Conservation (phyloP, 306 rosid species). For the Lotus japonicus region DNA sequence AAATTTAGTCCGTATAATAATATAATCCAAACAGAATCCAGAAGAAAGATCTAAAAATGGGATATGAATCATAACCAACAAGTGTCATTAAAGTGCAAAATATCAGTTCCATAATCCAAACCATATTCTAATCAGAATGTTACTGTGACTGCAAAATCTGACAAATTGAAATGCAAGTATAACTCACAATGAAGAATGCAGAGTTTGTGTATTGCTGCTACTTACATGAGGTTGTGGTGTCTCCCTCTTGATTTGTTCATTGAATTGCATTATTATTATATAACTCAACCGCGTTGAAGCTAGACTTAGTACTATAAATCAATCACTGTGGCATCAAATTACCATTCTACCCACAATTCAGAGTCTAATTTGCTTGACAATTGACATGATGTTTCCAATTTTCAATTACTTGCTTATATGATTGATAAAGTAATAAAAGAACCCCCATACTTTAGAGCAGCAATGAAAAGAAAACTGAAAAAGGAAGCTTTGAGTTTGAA, state of each 20-base stretch:
- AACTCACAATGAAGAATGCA: conserved; percentile 11
- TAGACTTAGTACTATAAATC: not conserved
- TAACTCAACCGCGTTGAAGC: conserved; percentile 22
- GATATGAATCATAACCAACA: not conserved
- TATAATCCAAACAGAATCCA: conserved; percentile 22
- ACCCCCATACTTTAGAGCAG: not conserved
- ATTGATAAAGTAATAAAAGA: not conserved
- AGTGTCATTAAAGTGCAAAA: not conserved
- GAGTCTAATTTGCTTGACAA: conserved; percentile 20
- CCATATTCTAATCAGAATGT: not conserved
- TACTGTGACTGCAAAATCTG: not conserved
- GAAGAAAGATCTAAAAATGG: conserved; percentile 29
- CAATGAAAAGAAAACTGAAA: not conserved
- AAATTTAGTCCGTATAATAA: conserved; percentile 32
- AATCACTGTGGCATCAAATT: not conserved
- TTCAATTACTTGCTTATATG: not conserved
- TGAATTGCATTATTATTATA: conserved; percentile 14
- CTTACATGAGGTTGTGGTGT: conserved; percentile 42
- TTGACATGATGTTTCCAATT: not conserved
- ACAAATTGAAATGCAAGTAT: not conserved
- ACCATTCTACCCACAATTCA: conserved; percentile 31
- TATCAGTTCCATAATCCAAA: not conserved
- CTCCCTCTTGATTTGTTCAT: conserved; percentile 36
- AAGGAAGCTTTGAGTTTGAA: not conserved
- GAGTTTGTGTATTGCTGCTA: not conserved